These are phyloP conservation scores for Lichenothelia convexa DNA, from an alignment of 495 filamentous ascomycete genomes.

Conservation along the genomic window DNA sequence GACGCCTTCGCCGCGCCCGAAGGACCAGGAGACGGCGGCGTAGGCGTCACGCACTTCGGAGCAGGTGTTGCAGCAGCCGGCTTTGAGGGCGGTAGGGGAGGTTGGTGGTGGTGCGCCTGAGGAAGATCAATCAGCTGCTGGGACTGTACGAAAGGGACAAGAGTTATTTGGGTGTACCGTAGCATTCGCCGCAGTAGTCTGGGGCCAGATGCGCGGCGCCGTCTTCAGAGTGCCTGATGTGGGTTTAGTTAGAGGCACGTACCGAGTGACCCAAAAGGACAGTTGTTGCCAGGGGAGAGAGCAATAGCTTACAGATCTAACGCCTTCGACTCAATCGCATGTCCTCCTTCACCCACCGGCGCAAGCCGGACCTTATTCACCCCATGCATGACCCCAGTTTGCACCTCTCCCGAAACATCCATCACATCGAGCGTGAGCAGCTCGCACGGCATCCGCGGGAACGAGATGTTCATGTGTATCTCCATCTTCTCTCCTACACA, in stretches of 20 bases:
- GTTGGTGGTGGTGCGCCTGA: slow-evolving; percentile 50
- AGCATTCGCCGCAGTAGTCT: slow-evolving; percentile 84
- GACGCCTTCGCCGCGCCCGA: slow-evolving; percentile 76
- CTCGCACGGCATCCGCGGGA: slow-evolving; percentile 86
- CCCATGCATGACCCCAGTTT: slow-evolving; percentile 81
- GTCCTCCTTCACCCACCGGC: slow-evolving; percentile 51
- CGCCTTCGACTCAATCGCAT: slow-evolving; percentile 54
- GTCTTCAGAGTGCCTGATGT: slow-evolving; percentile 37
- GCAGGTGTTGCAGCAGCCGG: slow-evolving; percentile 89
- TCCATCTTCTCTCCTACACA: slow-evolving; percentile 81
- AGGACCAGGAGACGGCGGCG: slow-evolving; percentile 72
- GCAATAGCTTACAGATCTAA: slow-evolving; percentile 46
- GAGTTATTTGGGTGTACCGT: too few relatives aligned
- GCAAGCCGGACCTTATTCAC: slow-evolving; percentile 73
- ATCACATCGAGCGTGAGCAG: slow-evolving; percentile 93
- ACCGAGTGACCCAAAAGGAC: neutral
- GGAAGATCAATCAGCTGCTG: too few relatives aligned
- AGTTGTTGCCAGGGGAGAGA: neutral
- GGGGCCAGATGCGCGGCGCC: slow-evolving; percentile 69
- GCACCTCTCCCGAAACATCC: slow-evolving; percentile 95
- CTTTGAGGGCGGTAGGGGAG: slow-evolving; percentile 39
- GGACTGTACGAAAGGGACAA: too few relatives aligned
- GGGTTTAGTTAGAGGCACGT: neutral
- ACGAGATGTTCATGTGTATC: slow-evolving; percentile 94
- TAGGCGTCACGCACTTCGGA: slow-evolving; percentile 94